These are phyloP conservation scores for Cladosporium sphaerospermum DNA, from an alignment of 2,329 filamentous ascomycete species.

Conservation along the genomic window DNA sequence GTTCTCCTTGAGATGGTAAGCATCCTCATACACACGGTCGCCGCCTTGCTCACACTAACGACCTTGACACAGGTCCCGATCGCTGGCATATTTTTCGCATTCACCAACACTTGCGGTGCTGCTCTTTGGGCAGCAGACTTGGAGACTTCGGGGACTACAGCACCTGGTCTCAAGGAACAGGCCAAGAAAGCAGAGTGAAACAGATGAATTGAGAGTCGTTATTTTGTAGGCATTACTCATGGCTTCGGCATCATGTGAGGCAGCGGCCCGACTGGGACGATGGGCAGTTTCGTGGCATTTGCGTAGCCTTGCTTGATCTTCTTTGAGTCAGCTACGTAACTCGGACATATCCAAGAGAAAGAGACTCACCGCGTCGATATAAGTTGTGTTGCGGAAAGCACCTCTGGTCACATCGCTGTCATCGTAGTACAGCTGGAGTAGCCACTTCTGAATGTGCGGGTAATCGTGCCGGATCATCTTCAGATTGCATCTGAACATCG, in stretches of 20 bases:
- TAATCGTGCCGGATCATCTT: conserved; percentile 59
- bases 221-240: background rate
- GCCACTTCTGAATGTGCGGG: conserved; percentile 41
- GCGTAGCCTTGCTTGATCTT: conserved; percentile 12
- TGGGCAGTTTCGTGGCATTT: conserved; percentile 1
- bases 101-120: conserved; percentile 87
- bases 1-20: conserved; percentile 67
- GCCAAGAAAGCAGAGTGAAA: conserved; percentile 15
- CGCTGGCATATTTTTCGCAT: conserved; percentile 75
- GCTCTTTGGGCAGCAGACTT: conserved; percentile 81
- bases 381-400: conserved; percentile 40
- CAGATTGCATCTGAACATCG: conserved; percentile 73
- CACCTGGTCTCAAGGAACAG: conserved; percentile 29
- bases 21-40: background rate
- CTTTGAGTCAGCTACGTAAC: background rate
- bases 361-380: conserved; percentile 30
- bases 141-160: conserved; percentile 28
- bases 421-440: conserved; percentile 43
- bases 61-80: conserved; percentile 53
- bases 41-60: no score
- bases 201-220: background rate
- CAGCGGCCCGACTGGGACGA: conserved; percentile 7
- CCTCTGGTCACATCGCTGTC: conserved; percentile 36
- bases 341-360: background rate
- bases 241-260: conserved; percentile 9